Base-by-base conservation (phyloP, 768 basidiomycete species). In the Scleroderma bovista region DNA sequence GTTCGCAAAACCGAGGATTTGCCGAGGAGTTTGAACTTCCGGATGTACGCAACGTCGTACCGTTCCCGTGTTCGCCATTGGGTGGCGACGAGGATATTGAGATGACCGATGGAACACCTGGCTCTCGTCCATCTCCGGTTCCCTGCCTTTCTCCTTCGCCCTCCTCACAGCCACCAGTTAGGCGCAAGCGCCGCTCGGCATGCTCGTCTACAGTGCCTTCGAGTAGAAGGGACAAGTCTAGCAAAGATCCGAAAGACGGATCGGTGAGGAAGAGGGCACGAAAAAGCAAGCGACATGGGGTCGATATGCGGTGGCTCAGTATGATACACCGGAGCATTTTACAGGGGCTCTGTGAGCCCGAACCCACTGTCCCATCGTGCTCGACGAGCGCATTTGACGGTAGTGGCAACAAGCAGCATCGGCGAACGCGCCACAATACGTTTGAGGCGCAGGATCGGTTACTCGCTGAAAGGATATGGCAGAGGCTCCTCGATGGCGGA, bases 271-370 rank as follows among this genome's bases (percentile, higher is more conserved):
- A 70, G 52, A 65, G 65, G 29, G 57, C 59, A 15, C 64, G 62
- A 45, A 73, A 66, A 50, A 61, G 60, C 45, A 62, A 50, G 44
- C 63, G 57, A 6, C 69, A 65, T 2, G 58, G 61, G 1, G 59
- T 61, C 13, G 72, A 74, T 42, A 53, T 70, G 9, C 63, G 63
- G 50, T 72, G 72, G 63, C 54, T 71, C 36, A 67, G 66, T 1
- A 59, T 66, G 13, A 49, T 73, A 20, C 70, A 71, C 48, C 59
- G 65, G 41, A 73, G 69, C 46, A 62, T 73, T 45, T 34, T 59
- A 16, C 53, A 56, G 10, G 57, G 55, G 26, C 55, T 67, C 32
- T 24, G 51, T 16, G 26, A 45, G 44, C 13, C 44, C 6, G 44
- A 31, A 22, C 19, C n/a, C 44, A 33, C 31, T 31, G 10, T 31